Percentiles rank a stretch among this genome's conserved stretches.
These are phyloP conservation scores for Pulveroboletus sp. DNA, from an alignment of 768 basidiomycete species.

Conservation along the genomic window DNA sequence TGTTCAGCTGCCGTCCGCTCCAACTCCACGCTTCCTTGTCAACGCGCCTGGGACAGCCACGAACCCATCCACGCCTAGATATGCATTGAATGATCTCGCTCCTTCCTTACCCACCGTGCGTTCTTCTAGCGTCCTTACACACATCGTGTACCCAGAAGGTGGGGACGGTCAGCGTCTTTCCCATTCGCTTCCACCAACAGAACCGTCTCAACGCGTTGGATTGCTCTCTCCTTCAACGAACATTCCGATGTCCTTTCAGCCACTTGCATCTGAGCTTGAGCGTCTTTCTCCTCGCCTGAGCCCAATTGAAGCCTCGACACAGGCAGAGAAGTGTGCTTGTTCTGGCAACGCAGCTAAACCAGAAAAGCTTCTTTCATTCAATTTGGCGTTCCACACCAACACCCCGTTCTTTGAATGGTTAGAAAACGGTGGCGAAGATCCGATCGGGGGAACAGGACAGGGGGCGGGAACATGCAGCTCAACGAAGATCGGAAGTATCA, in stretches of 20 bases:
- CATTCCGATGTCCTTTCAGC: neutral
- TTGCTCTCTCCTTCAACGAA: neutral
- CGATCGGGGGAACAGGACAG: slow-evolving; percentile 20
- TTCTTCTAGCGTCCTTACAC: slow-evolving; percentile 23
- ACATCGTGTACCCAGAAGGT: slow-evolving; percentile 15
- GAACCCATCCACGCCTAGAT: neutral
- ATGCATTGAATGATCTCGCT: neutral
- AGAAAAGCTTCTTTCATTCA: slow-evolving; percentile 53
- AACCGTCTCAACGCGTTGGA: neutral
- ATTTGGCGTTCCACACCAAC: slow-evolving; percentile 59
- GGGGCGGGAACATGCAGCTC: slow-evolving; percentile 10
- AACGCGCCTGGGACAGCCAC: neutral
- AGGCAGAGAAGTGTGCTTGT: neutral
- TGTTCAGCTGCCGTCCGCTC: slow-evolving; percentile 17
- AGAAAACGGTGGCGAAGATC: slow-evolving; percentile 49
- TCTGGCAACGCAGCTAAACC: neutral
- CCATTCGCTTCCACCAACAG: neutral
- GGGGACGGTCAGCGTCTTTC: neutral
- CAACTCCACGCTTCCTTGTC: slow-evolving; percentile 12
- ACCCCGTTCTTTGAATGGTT: slow-evolving; percentile 72
- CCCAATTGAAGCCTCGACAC: neutral
- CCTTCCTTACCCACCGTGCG: slow-evolving; percentile 9
- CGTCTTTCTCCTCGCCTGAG: neutral
- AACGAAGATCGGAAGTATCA: neutral
- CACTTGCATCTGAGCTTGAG: neutral